These are phyloP conservation scores for Colletotrichum euphorbiae DNA, from an alignment of 2,329 filamentous ascomycete species.

Conservation along the genomic window DNA sequence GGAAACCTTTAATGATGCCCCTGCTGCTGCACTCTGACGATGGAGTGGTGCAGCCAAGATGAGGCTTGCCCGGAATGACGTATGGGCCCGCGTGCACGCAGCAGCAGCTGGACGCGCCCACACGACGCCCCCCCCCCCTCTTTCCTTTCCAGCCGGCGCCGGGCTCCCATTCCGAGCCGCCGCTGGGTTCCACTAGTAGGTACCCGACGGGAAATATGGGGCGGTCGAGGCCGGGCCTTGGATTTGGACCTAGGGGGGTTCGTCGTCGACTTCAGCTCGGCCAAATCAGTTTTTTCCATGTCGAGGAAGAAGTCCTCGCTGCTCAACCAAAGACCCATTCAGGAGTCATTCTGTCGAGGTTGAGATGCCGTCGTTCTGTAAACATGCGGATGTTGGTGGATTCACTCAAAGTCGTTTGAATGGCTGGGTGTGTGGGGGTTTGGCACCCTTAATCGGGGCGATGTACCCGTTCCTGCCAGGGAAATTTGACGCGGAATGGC, in stretches of 20 bases:
- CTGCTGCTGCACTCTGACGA: not conserved
- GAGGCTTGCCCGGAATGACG: constrained; percentile 24
- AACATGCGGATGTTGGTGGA: not conserved
- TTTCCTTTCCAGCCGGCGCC: not conserved
- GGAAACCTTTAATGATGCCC: constrained; percentile 21
- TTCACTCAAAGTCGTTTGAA: not conserved
- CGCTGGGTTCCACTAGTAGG: not conserved
- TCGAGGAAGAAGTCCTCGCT: too few species aligned
- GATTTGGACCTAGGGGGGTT: not conserved
- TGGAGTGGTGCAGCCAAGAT: constrained; percentile 7
- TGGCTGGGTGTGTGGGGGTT: constrained; percentile 5
- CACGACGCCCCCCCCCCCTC: too few species aligned
- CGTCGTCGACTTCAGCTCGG: too few species aligned
- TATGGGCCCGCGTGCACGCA: constrained; percentile 7
- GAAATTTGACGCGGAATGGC: constrained; percentile 32
- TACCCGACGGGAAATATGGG: constrained; percentile 11
- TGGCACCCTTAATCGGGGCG: constrained; percentile 9
- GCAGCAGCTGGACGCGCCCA: not conserved
- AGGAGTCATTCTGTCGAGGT: too few species aligned
- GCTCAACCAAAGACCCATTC: too few species aligned
- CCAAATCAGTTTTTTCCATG: too few species aligned
- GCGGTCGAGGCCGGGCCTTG: not conserved
- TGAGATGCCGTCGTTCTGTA: too few species aligned
- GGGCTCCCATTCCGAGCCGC: constrained; percentile 19
- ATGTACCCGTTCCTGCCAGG: constrained; percentile 32